A percentile compares a stretch with the other conserved stretches of the same genome.
These are phyloP conservation scores for Didymella keratinophila DNA, from an alignment of 2,329 filamentous ascomycete species.

Conservation along the genomic window DNA sequence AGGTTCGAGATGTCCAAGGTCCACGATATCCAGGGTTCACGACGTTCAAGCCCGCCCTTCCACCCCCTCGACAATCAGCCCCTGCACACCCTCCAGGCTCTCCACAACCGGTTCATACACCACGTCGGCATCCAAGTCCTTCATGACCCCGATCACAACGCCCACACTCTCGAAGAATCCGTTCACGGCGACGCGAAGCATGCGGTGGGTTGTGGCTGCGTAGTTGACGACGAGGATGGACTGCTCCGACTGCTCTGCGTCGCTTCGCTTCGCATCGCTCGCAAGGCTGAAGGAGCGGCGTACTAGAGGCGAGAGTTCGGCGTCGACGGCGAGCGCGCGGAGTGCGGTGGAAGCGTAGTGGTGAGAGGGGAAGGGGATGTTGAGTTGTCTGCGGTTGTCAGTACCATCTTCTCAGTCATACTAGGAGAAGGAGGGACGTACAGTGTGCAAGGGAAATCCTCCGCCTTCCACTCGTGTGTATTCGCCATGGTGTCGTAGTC, in stretches of 20 bases:
- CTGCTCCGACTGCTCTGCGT: conserved; percentile 47
- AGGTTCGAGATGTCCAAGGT: too few species aligned
- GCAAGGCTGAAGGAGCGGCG: conserved; percentile 71
- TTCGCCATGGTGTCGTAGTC: conserved; percentile 25
- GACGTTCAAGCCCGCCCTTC: conserved; percentile 24
- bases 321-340: conserved; percentile 80
- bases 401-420: not conserved
- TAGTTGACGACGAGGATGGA: conserved; percentile 78
- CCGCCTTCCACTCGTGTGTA: conserved; percentile 22
- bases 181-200: conserved; percentile 95
- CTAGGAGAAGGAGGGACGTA: conserved; percentile 22
- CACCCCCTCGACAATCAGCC: conserved; percentile 65
- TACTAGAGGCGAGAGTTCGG: conserved; percentile 87
- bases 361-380: conserved; percentile 80
- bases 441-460: conserved; percentile 53
- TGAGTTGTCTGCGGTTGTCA: conserved; percentile 69
- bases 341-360: conserved; percentile 80
- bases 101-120: conserved; percentile 60
- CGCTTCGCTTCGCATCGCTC: conserved; percentile 8
- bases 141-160: conserved; percentile 87
- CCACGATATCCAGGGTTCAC: too few species aligned
- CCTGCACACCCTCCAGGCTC: conserved; percentile 67
- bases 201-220: conserved; percentile 89
- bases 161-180: conserved; percentile 92
- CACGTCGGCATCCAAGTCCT: conserved; percentile 86